phyloP scores from a whole-genome alignment of 1,284 basidiomycete species.

The Anthracocystis setariae region DNA sequence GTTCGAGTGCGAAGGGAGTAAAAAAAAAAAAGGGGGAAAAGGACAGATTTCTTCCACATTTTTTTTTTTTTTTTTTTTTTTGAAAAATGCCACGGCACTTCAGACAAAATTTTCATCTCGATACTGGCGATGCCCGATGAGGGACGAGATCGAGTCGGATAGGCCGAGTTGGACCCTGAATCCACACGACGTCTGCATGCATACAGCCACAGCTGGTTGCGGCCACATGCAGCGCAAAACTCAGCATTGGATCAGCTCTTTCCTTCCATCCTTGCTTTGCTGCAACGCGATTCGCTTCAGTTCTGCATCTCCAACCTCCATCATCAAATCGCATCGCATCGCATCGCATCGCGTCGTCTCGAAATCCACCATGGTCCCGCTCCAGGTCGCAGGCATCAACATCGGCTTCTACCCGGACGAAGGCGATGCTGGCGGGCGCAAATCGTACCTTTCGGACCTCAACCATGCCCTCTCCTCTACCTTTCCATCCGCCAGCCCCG shows the following conservation, averaged over 20 bases:
- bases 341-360: neutral
- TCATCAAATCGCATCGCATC: neutral
- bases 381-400: conserved; percentile 14
- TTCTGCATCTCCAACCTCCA: no score
- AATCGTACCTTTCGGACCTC: conserved; percentile 34
- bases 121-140: neutral
- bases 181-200: neutral
- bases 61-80: neutral
- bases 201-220: no score
- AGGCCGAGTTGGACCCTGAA: conserved; percentile 24
- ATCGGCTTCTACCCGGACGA: conserved; percentile 43
- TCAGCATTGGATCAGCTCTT: no score
- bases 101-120: conserved; percentile 31
- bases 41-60: neutral
- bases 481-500: neutral
- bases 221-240: no score
- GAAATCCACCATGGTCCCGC: neutral
- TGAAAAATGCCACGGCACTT: no score
- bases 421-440: conserved; percentile 38
- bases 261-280: no score
- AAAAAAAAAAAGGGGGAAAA: neutral
- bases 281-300: no score
- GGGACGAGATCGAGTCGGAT: no score
- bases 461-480: conserved; percentile 18
- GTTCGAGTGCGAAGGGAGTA: neutral